Conservation (phyloP, 2,329 filamentous ascomycete genomes). For the Chaetothyriales sp. region DNA sequence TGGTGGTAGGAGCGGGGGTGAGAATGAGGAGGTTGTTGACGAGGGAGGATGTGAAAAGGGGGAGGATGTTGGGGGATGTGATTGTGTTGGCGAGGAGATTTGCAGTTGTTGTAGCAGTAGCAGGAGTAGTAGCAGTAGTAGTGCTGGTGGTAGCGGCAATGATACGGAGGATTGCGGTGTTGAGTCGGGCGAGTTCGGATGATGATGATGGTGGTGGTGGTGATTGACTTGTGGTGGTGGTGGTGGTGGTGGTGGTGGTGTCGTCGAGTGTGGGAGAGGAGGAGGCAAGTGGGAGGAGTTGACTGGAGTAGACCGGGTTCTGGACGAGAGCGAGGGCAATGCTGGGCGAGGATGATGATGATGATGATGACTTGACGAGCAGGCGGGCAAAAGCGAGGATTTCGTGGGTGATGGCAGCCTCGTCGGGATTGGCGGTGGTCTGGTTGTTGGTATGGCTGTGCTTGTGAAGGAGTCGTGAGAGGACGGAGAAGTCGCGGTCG, state of each 20-base stretch:
- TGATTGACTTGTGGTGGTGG: slow-evolving; percentile 3
- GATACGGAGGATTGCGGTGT: slow-evolving; percentile 10
- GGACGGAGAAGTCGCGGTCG: neutral
- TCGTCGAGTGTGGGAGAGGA: slow-evolving; percentile 6
- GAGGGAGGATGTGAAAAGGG: neutral
- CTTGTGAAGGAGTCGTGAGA: slow-evolving; percentile 1
- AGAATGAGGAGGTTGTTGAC: neutral
- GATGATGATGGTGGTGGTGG: neutral
- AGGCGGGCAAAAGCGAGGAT: slow-evolving; percentile 5
- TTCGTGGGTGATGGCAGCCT: slow-evolving; percentile 4
- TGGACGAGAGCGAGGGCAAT: slow-evolving; percentile 1
- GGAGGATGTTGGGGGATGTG: neutral
- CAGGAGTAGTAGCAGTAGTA: neutral
- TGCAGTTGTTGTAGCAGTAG: neutral
- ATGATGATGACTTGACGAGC: slow-evolving; percentile 4
- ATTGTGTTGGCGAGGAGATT: neutral
- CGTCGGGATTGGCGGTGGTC: slow-evolving; percentile 1
- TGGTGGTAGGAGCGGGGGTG: neutral
- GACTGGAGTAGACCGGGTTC: neutral
- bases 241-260: neutral
- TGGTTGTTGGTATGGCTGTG: too few relatives aligned
- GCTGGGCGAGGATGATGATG: neutral
- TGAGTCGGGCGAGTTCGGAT: slow-evolving; percentile 6
- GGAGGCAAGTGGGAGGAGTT: slow-evolving; percentile 1
- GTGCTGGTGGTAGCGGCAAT: neutral